Evolutionary conservation across 306 rosid species (phyloP), one percentile per base, ranked within the genome.

Genomic region (Fagus crenata): DNA sequence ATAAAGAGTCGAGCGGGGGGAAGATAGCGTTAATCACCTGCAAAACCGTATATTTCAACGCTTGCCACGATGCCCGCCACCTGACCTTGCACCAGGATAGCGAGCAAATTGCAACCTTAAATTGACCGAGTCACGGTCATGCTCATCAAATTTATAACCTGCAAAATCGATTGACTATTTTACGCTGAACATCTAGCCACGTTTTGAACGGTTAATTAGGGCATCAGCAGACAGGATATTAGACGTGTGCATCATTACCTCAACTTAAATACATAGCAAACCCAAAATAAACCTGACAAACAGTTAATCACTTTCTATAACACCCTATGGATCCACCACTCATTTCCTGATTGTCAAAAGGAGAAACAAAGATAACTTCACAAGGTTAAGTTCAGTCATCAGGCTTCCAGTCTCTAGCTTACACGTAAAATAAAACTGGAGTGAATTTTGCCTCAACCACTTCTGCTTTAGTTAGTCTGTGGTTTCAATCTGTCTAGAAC

Each of bases 21-120:
- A 84, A 82, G 70, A 84, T 67, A 84, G 80, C 81, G 83, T 76
- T 78, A 75, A 80, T 93, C 97, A 91, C 96, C 98, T 86, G 97
- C 41, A 81, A 81, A 77, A 84, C 68, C 67, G 87, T 87, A 82
- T 78, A 84, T 81, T 43, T 94, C 89, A 94, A 87, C 93, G 97
- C 87, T 87, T 92, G 88, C 97, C 97, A 80, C 98, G 98, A 82
- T 84, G 86, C 91, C 90, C 91, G 67, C 91, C 97, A 84, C 98
- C 96, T 79, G 98, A 90, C 95, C 96, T 88, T 17, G 97, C 94
- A 92, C 98, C 98, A 88, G 97, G 96, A 86, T 88, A 79, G 92
- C 97, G 98, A 82, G 97, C 98, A 76, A 95, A 95, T 88, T 95
- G 97, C 77, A 95, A 90, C 85, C 98, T 91, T 88, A 95, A 88